Base-by-base conservation (phyloP, 345 rosid species). In the Gossypium herbaceum region DNA sequence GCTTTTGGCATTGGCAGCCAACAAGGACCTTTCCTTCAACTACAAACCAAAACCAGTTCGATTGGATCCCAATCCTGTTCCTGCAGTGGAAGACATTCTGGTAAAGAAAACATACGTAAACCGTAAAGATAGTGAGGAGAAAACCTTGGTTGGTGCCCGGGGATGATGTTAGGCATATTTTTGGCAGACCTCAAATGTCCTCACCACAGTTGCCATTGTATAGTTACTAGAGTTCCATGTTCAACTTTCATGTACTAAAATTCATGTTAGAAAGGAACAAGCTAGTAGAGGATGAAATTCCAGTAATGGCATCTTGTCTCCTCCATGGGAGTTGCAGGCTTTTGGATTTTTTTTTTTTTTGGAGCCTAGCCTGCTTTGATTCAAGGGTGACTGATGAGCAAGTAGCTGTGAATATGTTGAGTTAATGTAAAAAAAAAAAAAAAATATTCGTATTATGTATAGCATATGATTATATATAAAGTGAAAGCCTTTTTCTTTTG, bases 1-100 rank as follows among this genome's bases (percentile, higher is more conserved):
- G 85, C 94, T 95, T 2, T 72, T 84, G 63, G 98, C 96, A 1
- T 86, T 95, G 75, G 85, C 97, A 55, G 89, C 96, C 17, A 93
- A 95, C 83, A 93, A 77, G 81, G 98, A 91, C 34, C 89, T 95
- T 7, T 82, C 84, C 86, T 95, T 95, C 81, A 87, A 75, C 67
- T 87, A 84, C 87, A 82, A 82, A 22, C 88, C 88, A 16, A 90
- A 83, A 79, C 81, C 82, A 29, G 81, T 20, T 68, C 62, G 81
- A 63, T 77, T 80, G 62, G 41, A 57, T 3, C 62, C 62, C 27
- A 57, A 22, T 15, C 79, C 84, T 60, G 75, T 22, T 39, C 75
- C 83, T 16, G 84, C 78, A 0, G 71, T 58, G 43, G 82, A 81
- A 72, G 81, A 80, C 72, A 55, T 19, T n/a, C 44, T 39, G 24